A percentile compares a stretch with the other conserved stretches of the same genome.
phyloP scores from a whole-genome alignment of 192 early-diverging fungal species.

The Mortierella claussenii region DNA sequence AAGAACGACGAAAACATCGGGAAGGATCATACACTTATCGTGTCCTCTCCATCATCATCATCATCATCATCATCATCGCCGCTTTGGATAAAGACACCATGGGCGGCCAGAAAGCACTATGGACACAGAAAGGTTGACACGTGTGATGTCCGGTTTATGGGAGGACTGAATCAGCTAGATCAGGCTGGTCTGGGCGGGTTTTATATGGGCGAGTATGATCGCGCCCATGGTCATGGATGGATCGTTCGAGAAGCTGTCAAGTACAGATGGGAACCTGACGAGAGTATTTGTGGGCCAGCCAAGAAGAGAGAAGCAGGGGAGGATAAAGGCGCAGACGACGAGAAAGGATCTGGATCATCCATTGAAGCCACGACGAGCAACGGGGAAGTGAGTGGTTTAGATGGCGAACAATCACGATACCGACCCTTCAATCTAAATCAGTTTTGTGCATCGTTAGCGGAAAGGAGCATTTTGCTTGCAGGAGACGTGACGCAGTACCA shows the following conservation, averaged over 20 bases:
- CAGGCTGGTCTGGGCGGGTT: background rate
- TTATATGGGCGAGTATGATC: conserved; percentile 20
- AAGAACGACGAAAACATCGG: background rate
- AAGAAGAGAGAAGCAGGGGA: conserved; percentile 1
- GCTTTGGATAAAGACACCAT: too few relatives aligned
- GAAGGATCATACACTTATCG: too few relatives aligned
- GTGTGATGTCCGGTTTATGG: conserved; percentile 27
- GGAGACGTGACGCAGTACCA: conserved; percentile 64
- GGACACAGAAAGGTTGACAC: conserved; percentile 7
- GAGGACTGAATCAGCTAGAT: conserved; percentile 4
- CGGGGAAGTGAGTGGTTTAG: background rate
- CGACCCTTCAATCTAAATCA: conserved; percentile 4
- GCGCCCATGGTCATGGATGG: conserved; percentile 4
- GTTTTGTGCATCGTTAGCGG: conserved; percentile 49
- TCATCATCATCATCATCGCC: too few relatives aligned
- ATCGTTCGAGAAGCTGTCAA: conserved; percentile 39
- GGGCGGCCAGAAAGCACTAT: conserved; percentile 8
- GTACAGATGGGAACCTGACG: conserved; percentile 42
- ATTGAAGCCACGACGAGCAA: background rate
- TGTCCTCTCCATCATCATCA: too few relatives aligned
- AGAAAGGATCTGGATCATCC: background rate
- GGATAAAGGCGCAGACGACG: background rate
- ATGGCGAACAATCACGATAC: conserved; percentile 2
- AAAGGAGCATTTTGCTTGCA: conserved; percentile 54
- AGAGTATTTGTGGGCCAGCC: conserved; percentile 42